Percentiles rank a stretch among this genome's conserved stretches.
phyloP scores from a whole-genome alignment of 192 early-diverging fungal genomes.

The Gigaspora rosea region DNA sequence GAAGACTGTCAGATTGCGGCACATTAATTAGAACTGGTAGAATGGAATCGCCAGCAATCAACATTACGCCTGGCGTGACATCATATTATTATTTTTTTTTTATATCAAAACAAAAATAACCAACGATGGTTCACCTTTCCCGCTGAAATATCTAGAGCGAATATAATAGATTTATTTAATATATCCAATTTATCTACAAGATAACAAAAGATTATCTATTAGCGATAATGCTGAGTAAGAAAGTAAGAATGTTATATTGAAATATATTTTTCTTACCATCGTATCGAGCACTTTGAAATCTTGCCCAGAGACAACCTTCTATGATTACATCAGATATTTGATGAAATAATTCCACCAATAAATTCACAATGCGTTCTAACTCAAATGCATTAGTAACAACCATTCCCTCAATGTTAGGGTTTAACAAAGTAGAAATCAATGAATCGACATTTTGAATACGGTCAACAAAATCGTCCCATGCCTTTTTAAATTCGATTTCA shows the following conservation, averaged over 20 bases:
- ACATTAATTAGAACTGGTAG: constrained; percentile 23
- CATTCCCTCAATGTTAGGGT: background rate
- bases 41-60: constrained; percentile 17
- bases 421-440: background rate
- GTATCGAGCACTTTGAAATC: background rate
- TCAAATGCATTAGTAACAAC: background rate
- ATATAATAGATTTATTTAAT: constrained; percentile 9
- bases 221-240: background rate
- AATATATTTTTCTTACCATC: background rate
- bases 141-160: constrained; percentile 25
- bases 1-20: constrained; percentile 29
- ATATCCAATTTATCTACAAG: constrained; percentile 22
- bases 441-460: background rate
- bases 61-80: background rate
- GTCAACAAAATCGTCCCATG: constrained; percentile 18
- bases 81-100: background rate
- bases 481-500: constrained; percentile 1
- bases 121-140: constrained; percentile 31
- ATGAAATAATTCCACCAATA: constrained; percentile 4
- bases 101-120: constrained; percentile 18
- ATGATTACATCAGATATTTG: constrained; percentile 6
- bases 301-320: constrained; percentile 25
- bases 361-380: background rate
- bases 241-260: no score
- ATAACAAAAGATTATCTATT: background rate